Percentiles rank a stretch among this genome's conserved stretches.
phyloP scores from a whole-genome alignment of 768 basidiomycete genomes.

The Suillus cothurnatus region DNA sequence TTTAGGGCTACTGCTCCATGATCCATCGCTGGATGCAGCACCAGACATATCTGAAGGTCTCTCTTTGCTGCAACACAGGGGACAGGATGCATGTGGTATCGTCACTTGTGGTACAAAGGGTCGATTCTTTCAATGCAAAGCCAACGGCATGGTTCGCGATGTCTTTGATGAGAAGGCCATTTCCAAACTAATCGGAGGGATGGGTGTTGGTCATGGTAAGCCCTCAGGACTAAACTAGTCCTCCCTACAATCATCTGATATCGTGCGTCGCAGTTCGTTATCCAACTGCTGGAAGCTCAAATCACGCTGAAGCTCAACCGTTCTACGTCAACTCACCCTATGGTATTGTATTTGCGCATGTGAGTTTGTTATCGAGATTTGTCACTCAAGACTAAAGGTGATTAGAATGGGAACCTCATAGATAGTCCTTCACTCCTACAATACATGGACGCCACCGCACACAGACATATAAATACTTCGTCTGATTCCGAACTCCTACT shows the following conservation, averaged over 20 bases:
- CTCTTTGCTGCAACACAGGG: constrained; percentile 94
- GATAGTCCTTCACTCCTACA: constrained; percentile 86
- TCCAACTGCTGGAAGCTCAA: constrained; percentile 96
- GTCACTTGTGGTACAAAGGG: constrained; percentile 96
- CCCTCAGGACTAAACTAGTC: constrained; percentile 2
- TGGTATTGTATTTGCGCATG: constrained; percentile 97
- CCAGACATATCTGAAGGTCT: constrained; percentile 92
- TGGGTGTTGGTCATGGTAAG: constrained; percentile 96
- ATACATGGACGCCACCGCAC: constrained; percentile 94
- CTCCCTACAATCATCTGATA: constrained; percentile 24
- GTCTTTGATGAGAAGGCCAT: constrained; percentile 86
- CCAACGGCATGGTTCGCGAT: constrained; percentile 99
- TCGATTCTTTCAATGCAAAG: constrained; percentile 96
- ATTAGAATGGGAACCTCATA: constrained; percentile 96
- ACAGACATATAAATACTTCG: constrained; percentile 98
- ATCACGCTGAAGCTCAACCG: constrained; percentile 96
- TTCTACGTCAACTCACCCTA: constrained; percentile 99
- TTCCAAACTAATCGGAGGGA: constrained; percentile 80
- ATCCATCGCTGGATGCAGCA: constrained; percentile 73
- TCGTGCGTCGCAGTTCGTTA: constrained; percentile 71
- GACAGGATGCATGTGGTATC: constrained; percentile 97
- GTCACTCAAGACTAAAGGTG: constrained; percentile 4
- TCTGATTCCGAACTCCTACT: constrained; percentile 97
- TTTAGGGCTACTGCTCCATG: constrained; percentile 83
- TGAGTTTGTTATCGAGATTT: constrained; percentile 40